Percentiles rank a stretch among this genome's conserved stretches.
phyloP scores from a whole-genome alignment of 2,329 filamentous ascomycete genomes.

The Mycosphaerella arachidis region DNA sequence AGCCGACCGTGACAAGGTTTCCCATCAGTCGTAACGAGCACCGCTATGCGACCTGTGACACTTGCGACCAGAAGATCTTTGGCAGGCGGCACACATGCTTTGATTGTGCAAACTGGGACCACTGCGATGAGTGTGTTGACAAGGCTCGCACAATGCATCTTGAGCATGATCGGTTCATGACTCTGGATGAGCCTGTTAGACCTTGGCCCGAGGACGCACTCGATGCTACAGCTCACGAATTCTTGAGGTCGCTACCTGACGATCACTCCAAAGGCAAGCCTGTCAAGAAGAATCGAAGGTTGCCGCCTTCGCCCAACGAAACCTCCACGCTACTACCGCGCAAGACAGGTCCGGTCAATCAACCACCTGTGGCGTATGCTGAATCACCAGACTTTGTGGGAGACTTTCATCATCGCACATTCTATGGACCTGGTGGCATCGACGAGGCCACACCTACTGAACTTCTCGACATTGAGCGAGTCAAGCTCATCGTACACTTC shows the following conservation, averaged over 20 bases:
- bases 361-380: background rate
- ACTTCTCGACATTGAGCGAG: conserved; percentile 7
- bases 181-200: background rate
- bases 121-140: background rate
- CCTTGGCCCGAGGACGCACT: background rate
- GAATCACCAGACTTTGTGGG: conserved; percentile 2
- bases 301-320: background rate
- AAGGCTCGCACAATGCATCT: background rate
- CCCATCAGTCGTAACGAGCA: background rate
- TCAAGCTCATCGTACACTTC: conserved; percentile 13
- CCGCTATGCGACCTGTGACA: background rate
- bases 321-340: background rate
- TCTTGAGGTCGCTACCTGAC: background rate
- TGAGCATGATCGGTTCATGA: background rate
- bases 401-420: background rate
- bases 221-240: background rate
- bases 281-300: background rate
- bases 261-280: background rate
- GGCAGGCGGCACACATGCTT: background rate
- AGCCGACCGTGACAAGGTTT: background rate
- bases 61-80: background rate
- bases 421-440: background rate
- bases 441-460: conserved; percentile 1
- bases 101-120: background rate
- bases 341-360: background rate